Conservation (phyloP, 495 filamentous ascomycete genomes). For the Hypoxylon crocopeplum region DNA sequence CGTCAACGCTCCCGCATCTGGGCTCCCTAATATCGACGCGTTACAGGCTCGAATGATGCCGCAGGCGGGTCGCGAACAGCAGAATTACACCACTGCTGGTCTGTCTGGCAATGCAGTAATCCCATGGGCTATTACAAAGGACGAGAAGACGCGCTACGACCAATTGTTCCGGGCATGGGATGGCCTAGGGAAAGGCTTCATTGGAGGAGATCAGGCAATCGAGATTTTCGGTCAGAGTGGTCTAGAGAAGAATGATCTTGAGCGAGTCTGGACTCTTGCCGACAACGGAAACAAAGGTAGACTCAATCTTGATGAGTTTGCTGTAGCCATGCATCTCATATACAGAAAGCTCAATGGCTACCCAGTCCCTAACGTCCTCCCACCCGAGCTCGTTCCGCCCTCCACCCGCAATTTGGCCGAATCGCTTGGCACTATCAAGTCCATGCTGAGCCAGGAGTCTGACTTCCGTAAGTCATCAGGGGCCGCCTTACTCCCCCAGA, state of each 20-base stretch:
- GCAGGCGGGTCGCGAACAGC: slow-evolving; percentile 89
- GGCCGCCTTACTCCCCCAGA: slow-evolving; percentile 87
- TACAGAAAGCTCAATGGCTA: slow-evolving; percentile 97
- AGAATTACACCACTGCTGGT: slow-evolving; percentile 81
- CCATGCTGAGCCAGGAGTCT: slow-evolving; percentile 88
- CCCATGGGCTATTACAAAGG: slow-evolving; percentile 98
- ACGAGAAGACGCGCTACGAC: slow-evolving; percentile 98
- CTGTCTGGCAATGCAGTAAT: slow-evolving; percentile 93
- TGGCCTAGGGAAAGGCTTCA: slow-evolving; percentile 90
- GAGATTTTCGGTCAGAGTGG: slow-evolving; percentile 98
- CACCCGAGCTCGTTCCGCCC: slow-evolving; percentile 92
- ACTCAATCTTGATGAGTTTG: slow-evolving; percentile 97
- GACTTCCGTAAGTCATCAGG: slow-evolving; percentile 82
- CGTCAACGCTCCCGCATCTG: slow-evolving; percentile 89
- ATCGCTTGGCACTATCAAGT: slow-evolving; percentile 91
- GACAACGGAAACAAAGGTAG: slow-evolving; percentile 93
- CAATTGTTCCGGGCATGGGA: slow-evolving; percentile 97
- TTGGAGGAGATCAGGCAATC: slow-evolving; percentile 91
- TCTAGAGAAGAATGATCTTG: slow-evolving; percentile 84
- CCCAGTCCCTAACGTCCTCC: slow-evolving; percentile 87
- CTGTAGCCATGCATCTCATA: slow-evolving; percentile 98
- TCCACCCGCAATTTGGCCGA: slow-evolving; percentile 94
- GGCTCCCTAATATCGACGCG: slow-evolving; percentile 91
- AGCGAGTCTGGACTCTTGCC: slow-evolving; percentile 93
- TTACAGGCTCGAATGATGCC: slow-evolving; percentile 98